Evolutionary conservation across 2,329 filamentous ascomycete genomes (phyloP).

Genomic region (Drechmeria coniospora): DNA sequence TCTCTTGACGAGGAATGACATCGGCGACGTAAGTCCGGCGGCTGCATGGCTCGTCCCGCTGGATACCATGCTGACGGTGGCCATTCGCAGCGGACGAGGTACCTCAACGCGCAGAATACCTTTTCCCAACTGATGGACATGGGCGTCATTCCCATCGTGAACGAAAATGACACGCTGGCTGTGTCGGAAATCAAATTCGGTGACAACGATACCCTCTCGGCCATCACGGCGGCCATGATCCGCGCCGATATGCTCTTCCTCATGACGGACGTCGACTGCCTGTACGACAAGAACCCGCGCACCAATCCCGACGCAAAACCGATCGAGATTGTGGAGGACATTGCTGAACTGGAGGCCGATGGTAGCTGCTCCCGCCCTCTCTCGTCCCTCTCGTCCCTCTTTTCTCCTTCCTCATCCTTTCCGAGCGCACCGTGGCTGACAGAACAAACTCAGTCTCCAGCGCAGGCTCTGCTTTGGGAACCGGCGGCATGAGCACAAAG

Average conservation of each 20-base stretch:
- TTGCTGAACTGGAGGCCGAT: slow-evolving; percentile 67
- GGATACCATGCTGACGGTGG: too few relatives aligned
- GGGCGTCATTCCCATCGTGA: slow-evolving; percentile 96
- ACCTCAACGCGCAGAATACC: slow-evolving; percentile 92
- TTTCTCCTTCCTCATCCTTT: neutral
- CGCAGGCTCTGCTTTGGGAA: slow-evolving; percentile 76
- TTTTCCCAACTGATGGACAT: slow-evolving; percentile 80
- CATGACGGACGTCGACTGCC: slow-evolving; percentile 96
- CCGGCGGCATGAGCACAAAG: slow-evolving; percentile 95
- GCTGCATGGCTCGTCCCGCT: too few relatives aligned
- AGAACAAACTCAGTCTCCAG: slow-evolving; percentile 52
- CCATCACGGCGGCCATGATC: slow-evolving; percentile 93
- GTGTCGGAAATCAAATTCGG: slow-evolving; percentile 99
- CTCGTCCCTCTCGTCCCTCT: neutral
- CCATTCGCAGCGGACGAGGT: slow-evolving; percentile 59
- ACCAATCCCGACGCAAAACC: slow-evolving; percentile 71
- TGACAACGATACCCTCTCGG: slow-evolving; percentile 93
- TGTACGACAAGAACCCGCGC: slow-evolving; percentile 92
- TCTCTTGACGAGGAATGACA: slow-evolving; percentile 85
- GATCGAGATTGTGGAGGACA: slow-evolving; percentile 87
- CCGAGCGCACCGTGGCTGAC: neutral
- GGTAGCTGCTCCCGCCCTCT: slow-evolving; percentile 32
- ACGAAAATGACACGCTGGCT: slow-evolving; percentile 93
- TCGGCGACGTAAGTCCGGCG: slow-evolving; percentile 57
- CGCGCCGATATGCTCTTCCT: slow-evolving; percentile 93